Evolutionary conservation across 768 basidiomycete species (phyloP).

Genomic region (Pleurotus pulmonarius): DNA sequence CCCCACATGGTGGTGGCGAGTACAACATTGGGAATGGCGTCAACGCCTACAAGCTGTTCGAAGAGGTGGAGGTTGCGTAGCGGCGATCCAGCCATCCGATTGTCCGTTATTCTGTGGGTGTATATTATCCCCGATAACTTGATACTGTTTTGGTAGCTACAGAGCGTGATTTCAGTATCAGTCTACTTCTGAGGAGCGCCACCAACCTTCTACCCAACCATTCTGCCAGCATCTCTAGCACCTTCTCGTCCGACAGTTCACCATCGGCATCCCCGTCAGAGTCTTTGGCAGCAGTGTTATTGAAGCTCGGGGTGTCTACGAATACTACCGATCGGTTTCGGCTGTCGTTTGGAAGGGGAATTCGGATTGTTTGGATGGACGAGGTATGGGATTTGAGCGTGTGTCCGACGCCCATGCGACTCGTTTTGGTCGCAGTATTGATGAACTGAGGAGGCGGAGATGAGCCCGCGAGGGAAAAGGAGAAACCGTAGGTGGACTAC

Average conservation of each 20-base stretch:
- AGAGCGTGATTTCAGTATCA: background rate
- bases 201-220: constrained; percentile 23
- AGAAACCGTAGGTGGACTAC: background rate
- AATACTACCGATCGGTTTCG: constrained; percentile 16
- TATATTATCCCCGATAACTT: constrained; percentile 34
- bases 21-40: background rate
- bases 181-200: background rate
- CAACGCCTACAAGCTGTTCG: constrained; percentile 31
- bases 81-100: constrained; percentile 30
- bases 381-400: constrained; percentile 19
- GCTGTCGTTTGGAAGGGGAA: constrained; percentile 14
- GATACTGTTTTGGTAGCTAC: constrained; percentile 12
- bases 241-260: constrained; percentile 16
- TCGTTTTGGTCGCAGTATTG: constrained; percentile 11
- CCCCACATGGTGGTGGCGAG: constrained; percentile 1
- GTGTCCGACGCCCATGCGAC: constrained; percentile 12
- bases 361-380: constrained; percentile 14
- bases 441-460: constrained; percentile 19
- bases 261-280: too few species aligned
- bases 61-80: constrained; percentile 39
- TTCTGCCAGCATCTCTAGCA: constrained; percentile 19
- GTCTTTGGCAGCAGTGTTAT: constrained; percentile 14
- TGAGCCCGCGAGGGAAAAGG: background rate
- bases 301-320: constrained; percentile 24
- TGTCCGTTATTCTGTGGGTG: constrained; percentile 31